These are phyloP conservation scores for Cardamine chenopodiifolia DNA, from an alignment of 345 rosid species.

Conservation along the genomic window DNA sequence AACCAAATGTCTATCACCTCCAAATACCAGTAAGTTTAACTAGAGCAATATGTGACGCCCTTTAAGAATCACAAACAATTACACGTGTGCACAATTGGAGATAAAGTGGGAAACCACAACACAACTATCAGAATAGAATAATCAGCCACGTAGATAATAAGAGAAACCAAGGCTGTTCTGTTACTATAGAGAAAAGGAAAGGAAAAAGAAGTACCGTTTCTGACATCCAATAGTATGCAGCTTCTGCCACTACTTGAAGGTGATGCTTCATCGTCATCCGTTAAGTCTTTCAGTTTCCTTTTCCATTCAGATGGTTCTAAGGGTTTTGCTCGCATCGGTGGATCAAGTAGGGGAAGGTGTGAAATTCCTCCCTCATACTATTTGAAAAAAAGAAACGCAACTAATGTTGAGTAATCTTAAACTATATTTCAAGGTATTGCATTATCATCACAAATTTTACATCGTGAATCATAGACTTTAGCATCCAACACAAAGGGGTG, in stretches of 20 bases:
- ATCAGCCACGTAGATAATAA: constrained; percentile 1
- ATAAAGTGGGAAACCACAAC: neutral
- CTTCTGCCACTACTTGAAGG: constrained; percentile 42
- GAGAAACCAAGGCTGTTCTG: neutral
- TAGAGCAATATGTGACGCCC: neutral
- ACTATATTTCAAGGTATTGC: constrained; percentile 12
- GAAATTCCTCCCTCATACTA: constrained; percentile 86
- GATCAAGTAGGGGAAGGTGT: constrained; percentile 79
- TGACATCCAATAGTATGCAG: constrained; percentile 72
- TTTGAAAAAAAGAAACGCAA: constrained; percentile 12
- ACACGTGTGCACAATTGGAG: neutral
- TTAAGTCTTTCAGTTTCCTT: constrained; percentile 55
- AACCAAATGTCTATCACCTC: constrained; percentile 30
- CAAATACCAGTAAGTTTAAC: constrained; percentile 9
- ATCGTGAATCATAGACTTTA: neutral
- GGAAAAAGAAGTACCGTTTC: constrained; percentile 65
- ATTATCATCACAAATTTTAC: neutral
- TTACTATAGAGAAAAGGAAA: neutral
- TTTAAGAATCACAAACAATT: neutral
- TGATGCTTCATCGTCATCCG: constrained; percentile 33
- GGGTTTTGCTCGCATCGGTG: constrained; percentile 73
- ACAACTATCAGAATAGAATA: neutral
- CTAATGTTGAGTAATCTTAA: constrained; percentile 3
- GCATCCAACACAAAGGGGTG: constrained; percentile 11
- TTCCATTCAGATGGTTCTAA: constrained; percentile 87